Base-by-base conservation (phyloP, 2,329 filamentous ascomycete species). In the Mycosphaerella arachidis region DNA sequence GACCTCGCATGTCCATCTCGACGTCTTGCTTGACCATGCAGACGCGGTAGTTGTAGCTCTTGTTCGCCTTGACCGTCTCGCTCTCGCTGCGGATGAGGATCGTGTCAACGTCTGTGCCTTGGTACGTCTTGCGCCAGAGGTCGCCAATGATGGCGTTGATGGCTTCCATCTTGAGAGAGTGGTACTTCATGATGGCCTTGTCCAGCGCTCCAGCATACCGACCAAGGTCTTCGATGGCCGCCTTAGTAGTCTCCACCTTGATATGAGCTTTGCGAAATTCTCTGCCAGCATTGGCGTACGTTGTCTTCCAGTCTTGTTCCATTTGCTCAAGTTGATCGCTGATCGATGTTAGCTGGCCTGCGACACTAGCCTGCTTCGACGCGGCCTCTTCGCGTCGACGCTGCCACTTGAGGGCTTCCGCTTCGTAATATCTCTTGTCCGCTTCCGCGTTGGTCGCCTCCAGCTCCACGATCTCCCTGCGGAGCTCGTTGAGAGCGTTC, bases 1-100 rank as follows among this genome's bases (percentile, higher is more conserved):
- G 90, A 1, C 94, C 95, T 63, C 94, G 91, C 94, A 99, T 99
- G 78, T 99, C 94, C 92, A 99, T 96, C 76, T 99, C 94, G 0
- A 90, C 91, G 71, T 95, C 92, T 73, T 93, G 89, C 79, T 99
- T 99, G 68, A 96, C 86, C 94, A 99, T 99, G 76, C 91, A 92
- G 6, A 99, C 79, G 51, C 94, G 90, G 80, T 99, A 99, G 77
- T 99, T 97, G 82, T 97, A 97, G 63, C 82, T 90, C 69, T 91
- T 87, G 70, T 91, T 92, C 55, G 85, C 87, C 58, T 85, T 84
- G 45, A 81, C 81, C 51, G 84, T 85, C 73, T 97, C 94, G 68
- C 56, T 66, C 75, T 97, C 93, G 18, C 92, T 96, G 45, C 90
- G 89, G 76, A 99, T 97, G 71, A 95, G 84, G 72, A 99, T 96